Evolutionary conservation across 768 basidiomycete genomes (phyloP).

Genomic region (Leccinum barrowsii): DNA sequence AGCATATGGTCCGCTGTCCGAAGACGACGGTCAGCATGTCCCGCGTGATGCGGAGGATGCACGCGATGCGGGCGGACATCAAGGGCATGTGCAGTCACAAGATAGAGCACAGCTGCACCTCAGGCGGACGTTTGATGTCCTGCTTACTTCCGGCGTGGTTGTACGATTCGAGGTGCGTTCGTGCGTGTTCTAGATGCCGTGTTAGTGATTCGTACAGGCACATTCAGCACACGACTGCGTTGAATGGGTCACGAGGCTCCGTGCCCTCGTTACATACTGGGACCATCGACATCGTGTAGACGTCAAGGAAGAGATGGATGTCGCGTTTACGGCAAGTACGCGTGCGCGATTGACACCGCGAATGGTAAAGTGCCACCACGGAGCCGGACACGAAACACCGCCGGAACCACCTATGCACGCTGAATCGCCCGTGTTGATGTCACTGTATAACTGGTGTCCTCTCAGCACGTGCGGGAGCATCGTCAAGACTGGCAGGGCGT

Average conservation of each 20-base stretch:
- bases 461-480: constrained; percentile 77
- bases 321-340: constrained; percentile 50
- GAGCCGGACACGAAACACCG: constrained; percentile 38
- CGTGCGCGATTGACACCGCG: constrained; percentile 61
- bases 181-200: background rate
- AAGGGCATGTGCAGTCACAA: constrained; percentile 37
- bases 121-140: constrained; percentile 74
- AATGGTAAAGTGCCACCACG: constrained; percentile 26
- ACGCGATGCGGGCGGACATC: constrained; percentile 65
- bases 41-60: constrained; percentile 43
- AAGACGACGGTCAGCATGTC: constrained; percentile 26
- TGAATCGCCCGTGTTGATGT: constrained; percentile 55
- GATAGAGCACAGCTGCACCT: constrained; percentile 50
- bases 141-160: constrained; percentile 63
- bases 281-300: constrained; percentile 69
- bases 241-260: constrained; percentile 84
- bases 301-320: constrained; percentile 76
- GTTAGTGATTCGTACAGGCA: constrained; percentile 40
- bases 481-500: constrained; percentile 68
- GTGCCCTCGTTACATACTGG: constrained; percentile 76
- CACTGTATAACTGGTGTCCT: constrained; percentile 86
- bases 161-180: constrained; percentile 73
- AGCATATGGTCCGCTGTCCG: constrained; percentile 34
- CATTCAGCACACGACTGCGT: constrained; percentile 61
- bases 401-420: constrained; percentile 54